These are phyloP conservation scores for Sphaerulina populicola DNA, from an alignment of 2,329 filamentous ascomycete species.

Conservation along the genomic window DNA sequence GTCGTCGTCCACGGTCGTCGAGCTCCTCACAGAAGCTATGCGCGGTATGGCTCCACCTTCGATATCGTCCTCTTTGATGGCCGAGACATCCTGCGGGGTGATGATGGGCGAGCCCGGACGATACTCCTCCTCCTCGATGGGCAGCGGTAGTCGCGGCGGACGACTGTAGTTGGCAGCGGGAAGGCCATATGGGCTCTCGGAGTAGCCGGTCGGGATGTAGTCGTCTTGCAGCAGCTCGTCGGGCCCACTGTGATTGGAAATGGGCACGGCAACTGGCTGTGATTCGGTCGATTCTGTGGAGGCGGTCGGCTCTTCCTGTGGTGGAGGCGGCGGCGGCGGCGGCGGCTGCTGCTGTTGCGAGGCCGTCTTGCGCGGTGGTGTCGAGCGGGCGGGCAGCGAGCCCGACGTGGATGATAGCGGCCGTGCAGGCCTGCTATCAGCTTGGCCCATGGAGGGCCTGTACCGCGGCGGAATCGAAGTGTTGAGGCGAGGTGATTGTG, in stretches of 20 bases:
- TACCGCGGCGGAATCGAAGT: background rate
- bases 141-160: constrained; percentile 83
- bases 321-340: constrained; percentile 15
- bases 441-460: constrained; percentile 22
- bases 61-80: constrained; percentile 41
- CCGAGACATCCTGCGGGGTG: constrained; percentile 55
- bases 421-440: constrained; percentile 15
- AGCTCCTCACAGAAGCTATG: constrained; percentile 49
- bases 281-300: constrained; percentile 29
- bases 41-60: constrained; percentile 46
- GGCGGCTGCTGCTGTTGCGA: background rate
- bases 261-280: constrained; percentile 36
- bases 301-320: constrained; percentile 7
- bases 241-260: constrained; percentile 13
- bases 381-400: constrained; percentile 21
- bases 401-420: constrained; percentile 21
- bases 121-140: constrained; percentile 85
- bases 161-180: constrained; percentile 46
- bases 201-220: constrained; percentile 22
- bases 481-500: background rate
- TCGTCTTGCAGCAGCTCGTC: constrained; percentile 17
- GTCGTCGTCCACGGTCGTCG: constrained; percentile 59
- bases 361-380: constrained; percentile 13
- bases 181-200: constrained; percentile 31
- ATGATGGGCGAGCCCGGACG: constrained; percentile 86